Base-by-base conservation (phyloP, 2,329 filamentous ascomycete genomes). In the Paracorniculantispora psalliotae region DNA sequence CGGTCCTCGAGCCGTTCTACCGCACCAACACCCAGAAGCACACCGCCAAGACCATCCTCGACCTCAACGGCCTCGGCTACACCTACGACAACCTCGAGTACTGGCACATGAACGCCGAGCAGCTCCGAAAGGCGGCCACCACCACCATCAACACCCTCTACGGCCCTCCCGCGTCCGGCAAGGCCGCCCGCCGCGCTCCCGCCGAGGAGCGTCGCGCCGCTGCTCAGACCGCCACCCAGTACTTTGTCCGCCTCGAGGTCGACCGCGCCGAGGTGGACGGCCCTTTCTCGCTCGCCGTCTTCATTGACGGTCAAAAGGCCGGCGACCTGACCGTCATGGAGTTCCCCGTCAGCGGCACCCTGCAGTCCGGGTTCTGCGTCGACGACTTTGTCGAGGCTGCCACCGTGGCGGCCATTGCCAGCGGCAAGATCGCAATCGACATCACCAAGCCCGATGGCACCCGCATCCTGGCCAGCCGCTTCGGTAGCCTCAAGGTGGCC, bases 321-420 rank as follows among this genome's bases (percentile, higher is more conserved):
- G 64, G 64, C 4, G 62, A 57, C 17, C 61, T 62, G 33, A 59
- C 57, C 19, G 48, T 65, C 55, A 56, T 65, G 49, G 60, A 48
- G 25, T 59, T 39, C 39, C 63, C 55, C 43, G 39, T 49, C 12
- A 57, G 43, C 17, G 62, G 51, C 48, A 51, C 37, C 15, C 26
- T 61, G 19, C n/a, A 61, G 57, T 59, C 49, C n/a, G 59, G 60
- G 47, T 53, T 61, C 15, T 72, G 75, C 60, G 71, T 73, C 50
- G 65, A 66, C 60, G 85, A 87, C 66, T 88, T 88, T 4, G 89
- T 91, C 72, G 87, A 88, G 67, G 63, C 77, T 0, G 87, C 84
- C 15, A 44, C 21, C 7, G 17, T 17, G 5, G 21, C 41, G 6
- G 6, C 41, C 5, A 44, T 44, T 15, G 30, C 30, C 12, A 12